Evolutionary conservation across 805 yeast genomes (phyloP).

Genomic region (Candida incommunis): DNA sequence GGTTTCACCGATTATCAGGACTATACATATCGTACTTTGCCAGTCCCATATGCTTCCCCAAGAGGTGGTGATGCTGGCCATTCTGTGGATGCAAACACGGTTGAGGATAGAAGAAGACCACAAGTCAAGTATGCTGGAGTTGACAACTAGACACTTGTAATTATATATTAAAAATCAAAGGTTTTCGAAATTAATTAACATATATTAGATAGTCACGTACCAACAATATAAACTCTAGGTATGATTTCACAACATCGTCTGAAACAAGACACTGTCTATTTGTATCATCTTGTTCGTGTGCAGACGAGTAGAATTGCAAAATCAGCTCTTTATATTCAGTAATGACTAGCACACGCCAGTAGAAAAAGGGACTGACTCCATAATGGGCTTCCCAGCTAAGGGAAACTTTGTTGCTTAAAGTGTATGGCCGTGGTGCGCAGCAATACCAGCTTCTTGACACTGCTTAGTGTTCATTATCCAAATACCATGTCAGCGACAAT

Average conservation of each 20-base stretch:
- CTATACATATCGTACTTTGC: conserved; percentile 6
- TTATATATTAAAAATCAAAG: background rate
- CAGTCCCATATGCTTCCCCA: conserved; percentile 11
- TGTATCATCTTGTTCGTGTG: too few species aligned
- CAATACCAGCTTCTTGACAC: background rate
- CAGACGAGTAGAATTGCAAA: background rate
- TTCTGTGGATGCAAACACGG: conserved; percentile 7
- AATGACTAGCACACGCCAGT: too few species aligned
- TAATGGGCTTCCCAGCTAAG: too few species aligned
- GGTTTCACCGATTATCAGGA: background rate
- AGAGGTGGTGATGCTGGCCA: conserved; percentile 10
- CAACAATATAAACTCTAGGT: too few species aligned
- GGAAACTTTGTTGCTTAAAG: too few species aligned
- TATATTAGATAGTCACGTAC: too few species aligned
- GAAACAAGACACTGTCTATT: too few species aligned
- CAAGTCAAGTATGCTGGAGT: conserved; percentile 3
- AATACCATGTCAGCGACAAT: conserved; percentile 24
- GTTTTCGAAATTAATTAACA: too few species aligned
- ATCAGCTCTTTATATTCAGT: background rate
- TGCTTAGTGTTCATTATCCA: conserved; percentile 1
- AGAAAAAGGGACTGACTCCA: too few species aligned
- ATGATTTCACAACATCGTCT: too few species aligned
- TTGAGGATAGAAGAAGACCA: conserved; percentile 12
- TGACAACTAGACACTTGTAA: too few species aligned
- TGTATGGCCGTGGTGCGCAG: background rate